A percentile compares a stretch with the other conserved stretches of the same genome.
Conservation (phyloP, 2,329 filamentous ascomycete genomes). For the Colletotrichum destructivum region DNA sequence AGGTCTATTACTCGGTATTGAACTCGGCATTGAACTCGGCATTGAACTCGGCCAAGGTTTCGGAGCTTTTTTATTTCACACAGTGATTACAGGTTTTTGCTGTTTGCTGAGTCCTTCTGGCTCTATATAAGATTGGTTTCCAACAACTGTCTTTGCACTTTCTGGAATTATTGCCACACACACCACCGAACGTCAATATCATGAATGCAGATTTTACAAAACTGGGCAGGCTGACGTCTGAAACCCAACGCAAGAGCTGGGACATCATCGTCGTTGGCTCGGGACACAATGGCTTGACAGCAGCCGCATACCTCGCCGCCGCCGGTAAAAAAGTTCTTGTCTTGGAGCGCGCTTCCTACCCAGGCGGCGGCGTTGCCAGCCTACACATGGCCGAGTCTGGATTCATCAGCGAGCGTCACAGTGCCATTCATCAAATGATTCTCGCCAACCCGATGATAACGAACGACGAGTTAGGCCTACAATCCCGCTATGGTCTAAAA, state of each 20-base stretch:
- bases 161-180: not conserved
- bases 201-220: not conserved
- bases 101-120: not conserved
- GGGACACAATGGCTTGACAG: constrained; percentile 37
- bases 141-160: not conserved
- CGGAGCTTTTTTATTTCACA: not conserved
- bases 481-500: constrained; percentile 9
- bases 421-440: constrained; percentile 23
- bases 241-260: not conserved
- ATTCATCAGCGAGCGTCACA: constrained; percentile 16
- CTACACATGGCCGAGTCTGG: constrained; percentile 15
- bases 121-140: not conserved
- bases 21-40: not conserved
- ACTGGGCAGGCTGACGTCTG: not conserved
- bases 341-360: constrained; percentile 17
- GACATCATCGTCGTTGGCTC: constrained; percentile 38
- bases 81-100: not conserved
- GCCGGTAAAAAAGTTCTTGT: constrained; percentile 33
- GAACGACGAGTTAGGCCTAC: constrained; percentile 6
- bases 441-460: constrained; percentile 16
- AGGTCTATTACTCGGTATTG: not conserved
- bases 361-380: constrained; percentile 29
- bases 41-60: not conserved
- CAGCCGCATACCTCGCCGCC: constrained; percentile 37
- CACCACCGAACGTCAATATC: not conserved